These are phyloP conservation scores for Artemisia argyi DNA, from an alignment of 129 eudicot species.

Conservation along the genomic window DNA sequence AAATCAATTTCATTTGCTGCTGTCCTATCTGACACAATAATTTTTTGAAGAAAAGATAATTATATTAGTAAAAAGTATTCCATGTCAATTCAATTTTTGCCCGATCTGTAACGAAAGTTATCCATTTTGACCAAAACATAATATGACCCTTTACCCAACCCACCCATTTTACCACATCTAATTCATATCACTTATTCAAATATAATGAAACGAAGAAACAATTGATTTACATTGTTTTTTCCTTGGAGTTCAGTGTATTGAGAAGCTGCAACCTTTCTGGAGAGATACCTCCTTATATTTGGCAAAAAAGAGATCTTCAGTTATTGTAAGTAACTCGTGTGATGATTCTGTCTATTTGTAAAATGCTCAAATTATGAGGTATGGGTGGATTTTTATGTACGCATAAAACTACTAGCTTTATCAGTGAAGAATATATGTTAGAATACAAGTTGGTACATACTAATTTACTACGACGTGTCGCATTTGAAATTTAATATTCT, in stretches of 20 bases:
- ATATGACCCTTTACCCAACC: neutral
- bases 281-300: constrained; percentile 60
- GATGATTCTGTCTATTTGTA: neutral
- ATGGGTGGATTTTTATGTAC: neutral
- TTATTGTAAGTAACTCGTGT: constrained; percentile 52
- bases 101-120: neutral
- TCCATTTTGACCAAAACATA: neutral
- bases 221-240: constrained; percentile 1
- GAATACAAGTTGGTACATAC: neutral
- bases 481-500: neutral
- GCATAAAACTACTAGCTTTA: neutral
- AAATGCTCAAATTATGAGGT: neutral
- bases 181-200: neutral
- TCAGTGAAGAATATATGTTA: neutral
- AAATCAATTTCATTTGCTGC: neutral
- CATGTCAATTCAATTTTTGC: neutral
- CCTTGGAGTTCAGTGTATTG: constrained; percentile 50
- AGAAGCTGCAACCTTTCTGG: constrained; percentile 71
- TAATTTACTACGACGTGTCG: neutral
- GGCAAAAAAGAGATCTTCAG: constrained; percentile 42
- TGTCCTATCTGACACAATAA: no score
- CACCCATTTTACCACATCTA: neutral
- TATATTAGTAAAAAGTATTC: neutral
- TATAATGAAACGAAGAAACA: neutral
- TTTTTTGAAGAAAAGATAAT: no score